A percentile compares a stretch with the other conserved stretches of the same genome.
Conservation (phyloP, 148 eudicot genomes). For the Talinum fruticosum region DNA sequence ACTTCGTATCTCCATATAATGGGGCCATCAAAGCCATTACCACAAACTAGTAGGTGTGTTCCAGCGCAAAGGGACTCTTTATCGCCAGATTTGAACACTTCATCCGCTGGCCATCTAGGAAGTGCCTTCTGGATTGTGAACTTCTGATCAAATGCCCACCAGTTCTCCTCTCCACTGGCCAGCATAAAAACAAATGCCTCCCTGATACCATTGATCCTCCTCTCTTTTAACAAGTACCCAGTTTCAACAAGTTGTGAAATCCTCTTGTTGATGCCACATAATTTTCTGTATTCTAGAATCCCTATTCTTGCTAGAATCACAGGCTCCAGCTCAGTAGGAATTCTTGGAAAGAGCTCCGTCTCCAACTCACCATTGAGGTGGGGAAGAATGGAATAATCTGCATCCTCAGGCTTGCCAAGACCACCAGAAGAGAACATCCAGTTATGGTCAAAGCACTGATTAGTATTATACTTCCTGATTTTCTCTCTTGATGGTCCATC, state of each 20-base stretch:
- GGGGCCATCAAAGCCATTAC: slow-evolving; percentile 47
- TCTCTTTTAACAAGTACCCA: slow-evolving; percentile 49
- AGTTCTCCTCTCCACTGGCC: slow-evolving; percentile 44
- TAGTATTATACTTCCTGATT: slow-evolving; percentile 23
- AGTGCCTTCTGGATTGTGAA: slow-evolving; percentile 29
- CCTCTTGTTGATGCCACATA: slow-evolving; percentile 23
- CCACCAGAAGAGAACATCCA: slow-evolving; percentile 14
- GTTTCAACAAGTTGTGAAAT: slow-evolving; percentile 27
- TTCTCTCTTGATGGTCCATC: slow-evolving; percentile 24
- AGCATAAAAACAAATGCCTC: slow-evolving; percentile 56
- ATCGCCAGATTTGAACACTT: slow-evolving; percentile 39
- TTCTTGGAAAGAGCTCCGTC: slow-evolving; percentile 19
- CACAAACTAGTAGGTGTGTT: slow-evolving; percentile 66
- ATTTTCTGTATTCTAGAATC: slow-evolving; percentile 24
- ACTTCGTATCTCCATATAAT: slow-evolving; percentile 61
- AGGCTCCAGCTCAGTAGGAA: slow-evolving; percentile 27
- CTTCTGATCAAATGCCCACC: slow-evolving; percentile 48
- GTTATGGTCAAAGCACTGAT: slow-evolving; percentile 9
- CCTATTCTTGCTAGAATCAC: slow-evolving; percentile 34
- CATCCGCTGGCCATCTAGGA: slow-evolving; percentile 37
- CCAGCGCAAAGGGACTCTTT: slow-evolving; percentile 79
- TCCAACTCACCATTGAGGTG: slow-evolving; percentile 52
- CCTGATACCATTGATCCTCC: slow-evolving; percentile 40
- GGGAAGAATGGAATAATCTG: slow-evolving; percentile 33
- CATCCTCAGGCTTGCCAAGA: slow-evolving; percentile 38